Conservation (phyloP, 2,329 filamentous ascomycete species). For the Nigrospora sphaerica region DNA sequence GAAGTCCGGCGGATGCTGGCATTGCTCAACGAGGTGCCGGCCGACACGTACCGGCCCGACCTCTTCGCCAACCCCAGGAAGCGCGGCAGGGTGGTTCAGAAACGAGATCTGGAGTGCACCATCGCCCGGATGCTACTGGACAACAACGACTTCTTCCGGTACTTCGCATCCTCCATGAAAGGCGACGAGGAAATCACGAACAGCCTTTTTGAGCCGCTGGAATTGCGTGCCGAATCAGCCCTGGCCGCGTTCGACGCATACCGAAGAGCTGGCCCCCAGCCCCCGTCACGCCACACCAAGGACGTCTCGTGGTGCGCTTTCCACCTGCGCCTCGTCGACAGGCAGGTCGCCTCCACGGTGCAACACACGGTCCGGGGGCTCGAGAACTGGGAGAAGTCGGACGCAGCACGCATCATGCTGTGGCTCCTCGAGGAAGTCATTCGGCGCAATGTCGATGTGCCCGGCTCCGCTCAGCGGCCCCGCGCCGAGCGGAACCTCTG, state of each 20-base stretch:
- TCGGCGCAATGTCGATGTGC: conserved; percentile 29
- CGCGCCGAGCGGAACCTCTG: conserved; percentile 38
- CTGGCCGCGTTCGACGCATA: conserved; percentile 34
- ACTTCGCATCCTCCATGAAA: conserved; percentile 39
- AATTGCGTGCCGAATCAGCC: conserved; percentile 39
- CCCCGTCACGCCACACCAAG: conserved; percentile 16
- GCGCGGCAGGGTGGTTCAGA: conserved; percentile 29
- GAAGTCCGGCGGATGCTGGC: conserved; percentile 46
- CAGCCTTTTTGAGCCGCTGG: conserved; percentile 40
- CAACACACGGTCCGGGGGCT: conserved; percentile 30
- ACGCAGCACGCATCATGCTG: conserved; percentile 39
- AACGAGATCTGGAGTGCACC: conserved; percentile 41
- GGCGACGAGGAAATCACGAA: conserved; percentile 32
- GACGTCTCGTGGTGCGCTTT: conserved; percentile 42
- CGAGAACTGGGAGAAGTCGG: conserved; percentile 28
- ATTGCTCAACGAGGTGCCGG: conserved; percentile 28
- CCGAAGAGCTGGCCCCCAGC: conserved; percentile 3
- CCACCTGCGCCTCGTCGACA: conserved; percentile 35
- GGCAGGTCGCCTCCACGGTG: conserved; percentile 35
- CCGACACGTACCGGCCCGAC: conserved; percentile 38
- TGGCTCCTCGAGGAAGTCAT: conserved; percentile 39
- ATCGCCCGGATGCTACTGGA: conserved; percentile 46
- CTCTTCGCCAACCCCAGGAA: conserved; percentile 27
- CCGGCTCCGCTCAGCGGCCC: conserved; percentile 14
- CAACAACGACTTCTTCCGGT: conserved; percentile 47